phyloP scores from a whole-genome alignment of 371 early-diverging fungal species.

The Apophysomyces ossiformis region DNA sequence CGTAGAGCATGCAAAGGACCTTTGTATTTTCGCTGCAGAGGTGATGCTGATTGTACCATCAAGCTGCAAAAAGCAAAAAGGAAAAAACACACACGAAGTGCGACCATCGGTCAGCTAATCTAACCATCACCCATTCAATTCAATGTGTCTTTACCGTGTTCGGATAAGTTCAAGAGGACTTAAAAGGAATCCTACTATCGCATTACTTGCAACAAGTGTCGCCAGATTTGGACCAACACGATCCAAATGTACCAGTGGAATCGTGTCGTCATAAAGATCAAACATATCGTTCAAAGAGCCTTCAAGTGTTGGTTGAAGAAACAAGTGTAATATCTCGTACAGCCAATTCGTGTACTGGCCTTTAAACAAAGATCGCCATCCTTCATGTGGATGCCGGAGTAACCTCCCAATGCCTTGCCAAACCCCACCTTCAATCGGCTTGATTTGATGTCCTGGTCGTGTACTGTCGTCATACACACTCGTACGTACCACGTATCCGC shows the following conservation, averaged over 20 bases:
- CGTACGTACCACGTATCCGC: conserved; percentile 66
- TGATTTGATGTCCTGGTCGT: conserved; percentile 65
- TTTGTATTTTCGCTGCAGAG: conserved; percentile 76
- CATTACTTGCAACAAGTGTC: conserved; percentile 72
- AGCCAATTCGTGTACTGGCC: conserved; percentile 79
- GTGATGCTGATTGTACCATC: conserved; percentile 76
- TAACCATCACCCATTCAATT: neutral
- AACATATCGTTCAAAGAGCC: conserved; percentile 76
- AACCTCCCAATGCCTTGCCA: conserved; percentile 59
- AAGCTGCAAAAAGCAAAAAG: conserved; percentile 36
- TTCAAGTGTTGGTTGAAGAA: conserved; percentile 82
- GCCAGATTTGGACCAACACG: conserved; percentile 68
- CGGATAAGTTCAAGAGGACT: conserved; percentile 84
- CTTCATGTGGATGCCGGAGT: conserved; percentile 68
- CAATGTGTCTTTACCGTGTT: conserved; percentile 56
- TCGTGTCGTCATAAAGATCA: conserved; percentile 79
- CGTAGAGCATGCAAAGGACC: conserved; percentile 75
- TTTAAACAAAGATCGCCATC: conserved; percentile 67
- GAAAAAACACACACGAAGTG: neutral
- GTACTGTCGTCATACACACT: conserved; percentile 64
- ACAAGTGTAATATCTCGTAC: conserved; percentile 71
- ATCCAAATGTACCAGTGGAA: conserved; percentile 74
- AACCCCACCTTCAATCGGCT: conserved; percentile 64
- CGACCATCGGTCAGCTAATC: neutral
- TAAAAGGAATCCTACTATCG: conserved; percentile 71